Evolutionary conservation across 2,329 filamentous ascomycete genomes (phyloP), one percentile per base, ranked within the genome.

Genomic region (Stagonosporopsis rhizophila): DNA sequence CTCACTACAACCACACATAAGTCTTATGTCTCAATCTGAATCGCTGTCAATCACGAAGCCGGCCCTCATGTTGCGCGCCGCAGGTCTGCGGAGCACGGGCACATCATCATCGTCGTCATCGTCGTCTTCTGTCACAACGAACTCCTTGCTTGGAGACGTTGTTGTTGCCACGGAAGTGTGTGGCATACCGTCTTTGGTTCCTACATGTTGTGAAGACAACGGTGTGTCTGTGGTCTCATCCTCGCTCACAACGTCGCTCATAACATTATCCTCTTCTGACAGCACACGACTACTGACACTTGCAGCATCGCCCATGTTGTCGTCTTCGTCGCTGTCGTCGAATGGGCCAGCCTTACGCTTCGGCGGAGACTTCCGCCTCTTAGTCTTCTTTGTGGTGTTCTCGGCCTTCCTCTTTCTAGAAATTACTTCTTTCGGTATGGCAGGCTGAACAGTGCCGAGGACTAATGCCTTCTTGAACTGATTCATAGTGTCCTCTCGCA

Each of bases 401-500:
- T 71, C 66, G 4, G 68, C 69, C 63, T 71, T 75, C 56, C 72
- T 69, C 64, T 76, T 77, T 59, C 74, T 77, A 7, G 53, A 47
- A 22, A 47, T 15, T 12, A n/a, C 46, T 64, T 76, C 75, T 60
- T 73, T 77, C 4, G 67, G 62, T 32, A 66, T 51, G 12, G 48
- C 51, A 20, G 63, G 56, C 35, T 71, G 66, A 3, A 76, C 78
- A 50, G 75, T 78, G 34, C 79, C 73, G 50, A 85, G 61, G 6
- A 80, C 80, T 4, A 71, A 53, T 1, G 61, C 64, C 46, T 81
- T 79, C 52, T 79, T 78, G 54, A 85, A 79, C 15, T 79, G 78
- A 28, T 79, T 75, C 25, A 76, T 77, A 47, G 83, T 84, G 44
- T 83, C 83, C 61, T 85, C 82, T 44, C 90, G 81, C 57, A 89